Evolutionary conservation across 2,329 filamentous ascomycete species (phyloP).

Genomic region (Colletotrichum acutatum): DNA sequence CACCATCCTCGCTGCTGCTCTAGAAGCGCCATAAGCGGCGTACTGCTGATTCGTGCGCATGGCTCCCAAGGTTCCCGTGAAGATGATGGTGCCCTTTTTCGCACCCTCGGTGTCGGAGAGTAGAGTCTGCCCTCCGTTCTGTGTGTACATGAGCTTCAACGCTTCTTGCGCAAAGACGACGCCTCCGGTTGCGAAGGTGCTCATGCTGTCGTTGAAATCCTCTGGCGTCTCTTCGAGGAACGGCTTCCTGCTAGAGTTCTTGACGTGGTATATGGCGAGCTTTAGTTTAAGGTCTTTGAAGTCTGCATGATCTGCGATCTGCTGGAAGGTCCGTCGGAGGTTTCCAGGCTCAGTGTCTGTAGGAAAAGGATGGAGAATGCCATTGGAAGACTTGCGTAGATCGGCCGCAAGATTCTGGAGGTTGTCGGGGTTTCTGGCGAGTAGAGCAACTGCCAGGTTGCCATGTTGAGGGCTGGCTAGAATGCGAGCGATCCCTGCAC

Average conservation of each 20-base stretch:
- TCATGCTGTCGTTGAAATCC: constrained; percentile 57
- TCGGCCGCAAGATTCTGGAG: constrained; percentile 54
- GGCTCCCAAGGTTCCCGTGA: constrained; percentile 65
- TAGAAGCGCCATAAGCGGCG: constrained; percentile 64
- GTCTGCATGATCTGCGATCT: constrained; percentile 58
- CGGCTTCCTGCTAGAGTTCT: constrained; percentile 63
- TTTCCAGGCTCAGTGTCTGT: constrained; percentile 60
- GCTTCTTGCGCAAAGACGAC: constrained; percentile 66
- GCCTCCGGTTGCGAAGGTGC: constrained; percentile 64
- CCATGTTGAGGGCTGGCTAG: constrained; percentile 61
- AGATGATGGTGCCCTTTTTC: constrained; percentile 69
- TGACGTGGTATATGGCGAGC: constrained; percentile 66
- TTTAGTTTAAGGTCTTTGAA: constrained; percentile 62
- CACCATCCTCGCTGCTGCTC: constrained; percentile 63
- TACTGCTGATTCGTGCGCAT: constrained; percentile 64
- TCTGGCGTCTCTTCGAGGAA: constrained; percentile 65
- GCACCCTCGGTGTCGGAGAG: constrained; percentile 55
- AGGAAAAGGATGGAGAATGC: constrained; percentile 61
- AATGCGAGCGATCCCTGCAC: constrained; percentile 66
- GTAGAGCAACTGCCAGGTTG: constrained; percentile 65
- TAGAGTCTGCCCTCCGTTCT: constrained; percentile 57
- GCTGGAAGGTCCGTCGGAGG: constrained; percentile 58
- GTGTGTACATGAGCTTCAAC: constrained; percentile 60
- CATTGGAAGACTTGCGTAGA: constrained; percentile 52
- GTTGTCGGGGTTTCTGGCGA: constrained; percentile 59